Percentiles rank a stretch among this genome's conserved stretches.
Conservation (phyloP, 1,284 basidiomycete genomes). For the Cystobasidium slooffiae region DNA sequence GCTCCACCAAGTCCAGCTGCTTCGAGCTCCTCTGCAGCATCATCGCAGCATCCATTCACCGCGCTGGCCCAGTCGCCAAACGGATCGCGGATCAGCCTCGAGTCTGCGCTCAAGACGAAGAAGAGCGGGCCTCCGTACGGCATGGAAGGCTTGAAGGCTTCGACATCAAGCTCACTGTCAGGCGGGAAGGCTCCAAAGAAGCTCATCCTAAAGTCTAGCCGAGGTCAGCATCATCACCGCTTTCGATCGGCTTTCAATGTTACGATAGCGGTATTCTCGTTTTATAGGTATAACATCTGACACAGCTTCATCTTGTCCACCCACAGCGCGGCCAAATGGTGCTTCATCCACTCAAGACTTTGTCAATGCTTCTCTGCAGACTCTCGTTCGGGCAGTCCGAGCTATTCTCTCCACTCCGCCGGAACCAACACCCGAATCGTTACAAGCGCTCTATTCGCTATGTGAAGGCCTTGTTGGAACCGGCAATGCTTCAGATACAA, state of each 20-base stretch:
- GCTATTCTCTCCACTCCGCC: slow-evolving; percentile 50
- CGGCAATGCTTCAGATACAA: slow-evolving; percentile 20
- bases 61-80: slow-evolving; percentile 9
- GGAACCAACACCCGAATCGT: slow-evolving; percentile 49
- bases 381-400: slow-evolving; percentile 49
- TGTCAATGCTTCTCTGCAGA: slow-evolving; percentile 30
- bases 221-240: slow-evolving; percentile 20
- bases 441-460: slow-evolving; percentile 50
- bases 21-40: slow-evolving; percentile 12
- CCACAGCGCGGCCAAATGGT: slow-evolving; percentile 13
- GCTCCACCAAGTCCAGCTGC: slow-evolving; percentile 7
- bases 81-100: slow-evolving; percentile 29
- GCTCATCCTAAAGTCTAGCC: slow-evolving; percentile 38
- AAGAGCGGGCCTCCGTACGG: slow-evolving; percentile 12
- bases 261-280: neutral
- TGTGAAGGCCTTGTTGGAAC: slow-evolving; percentile 47
- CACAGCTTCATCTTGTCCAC: neutral
- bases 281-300: neutral
- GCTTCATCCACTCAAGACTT: slow-evolving; percentile 26
- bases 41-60: slow-evolving; percentile 25
- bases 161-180: neutral
- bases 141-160: neutral
- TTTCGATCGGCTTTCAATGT: slow-evolving; percentile 8
- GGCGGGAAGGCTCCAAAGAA: slow-evolving; percentile 32
- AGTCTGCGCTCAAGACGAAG: slow-evolving; percentile 21